Percentiles rank a stretch among this genome's conserved stretches.
Conservation (phyloP, 805 yeast species). For the Starmerella sp. region DNA sequence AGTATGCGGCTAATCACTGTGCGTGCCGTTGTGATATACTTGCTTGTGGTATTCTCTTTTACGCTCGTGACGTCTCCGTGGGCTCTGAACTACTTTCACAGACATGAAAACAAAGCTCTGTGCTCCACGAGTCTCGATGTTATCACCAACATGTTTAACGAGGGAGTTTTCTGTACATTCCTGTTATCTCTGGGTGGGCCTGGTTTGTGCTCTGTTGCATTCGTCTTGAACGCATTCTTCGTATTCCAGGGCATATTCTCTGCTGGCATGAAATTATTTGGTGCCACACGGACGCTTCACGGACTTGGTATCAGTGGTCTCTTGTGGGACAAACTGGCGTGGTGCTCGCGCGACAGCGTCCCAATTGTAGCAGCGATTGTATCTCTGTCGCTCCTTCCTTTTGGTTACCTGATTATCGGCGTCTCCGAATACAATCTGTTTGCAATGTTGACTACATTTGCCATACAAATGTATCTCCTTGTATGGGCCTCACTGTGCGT, state of each 20-base stretch:
- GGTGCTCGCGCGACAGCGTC: constrained; percentile 13
- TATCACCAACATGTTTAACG: constrained; percentile 3
- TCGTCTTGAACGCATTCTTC: constrained; percentile 10
- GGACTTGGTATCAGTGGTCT: constrained; percentile 14
- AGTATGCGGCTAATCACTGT: constrained; percentile 6
- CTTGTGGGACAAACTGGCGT: constrained; percentile 5
- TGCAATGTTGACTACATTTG: constrained; percentile 7
- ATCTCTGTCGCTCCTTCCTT: constrained; percentile 1
- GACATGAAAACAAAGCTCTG: background rate
- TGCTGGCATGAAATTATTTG: constrained; percentile 11
- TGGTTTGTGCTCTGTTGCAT: constrained; percentile 8
- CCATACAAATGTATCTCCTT: constrained; percentile 25
- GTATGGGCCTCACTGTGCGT: constrained; percentile 65
- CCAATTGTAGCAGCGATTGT: constrained; percentile 11
- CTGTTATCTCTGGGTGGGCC: constrained; percentile 4
- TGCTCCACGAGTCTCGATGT: background rate
- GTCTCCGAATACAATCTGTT: background rate
- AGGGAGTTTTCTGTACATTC: constrained; percentile 13
- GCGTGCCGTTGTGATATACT: constrained; percentile 9
- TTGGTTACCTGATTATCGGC: constrained; percentile 4
- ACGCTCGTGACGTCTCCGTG: constrained; percentile 10
- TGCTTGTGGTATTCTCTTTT: constrained; percentile 10
- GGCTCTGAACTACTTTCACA: background rate
- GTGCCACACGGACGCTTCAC: constrained; percentile 18
- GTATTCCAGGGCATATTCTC: constrained; percentile 10